Percentiles rank a stretch among this genome's conserved stretches.
Evolutionary conservation across 768 basidiomycete genomes (phyloP).

Genomic region (Leccinum barrowsii): DNA sequence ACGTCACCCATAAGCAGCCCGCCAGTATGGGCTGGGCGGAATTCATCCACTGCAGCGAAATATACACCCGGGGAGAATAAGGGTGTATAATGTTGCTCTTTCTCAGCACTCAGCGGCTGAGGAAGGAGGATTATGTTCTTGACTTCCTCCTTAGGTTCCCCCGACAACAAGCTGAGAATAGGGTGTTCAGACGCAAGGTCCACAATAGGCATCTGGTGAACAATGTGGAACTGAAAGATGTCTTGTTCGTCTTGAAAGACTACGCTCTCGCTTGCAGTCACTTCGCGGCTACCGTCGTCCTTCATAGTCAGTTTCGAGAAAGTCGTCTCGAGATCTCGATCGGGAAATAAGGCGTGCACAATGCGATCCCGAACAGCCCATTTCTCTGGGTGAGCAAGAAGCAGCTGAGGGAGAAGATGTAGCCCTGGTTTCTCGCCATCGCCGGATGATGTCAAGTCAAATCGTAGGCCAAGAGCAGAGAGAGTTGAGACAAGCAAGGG

Average conservation of each 20-base stretch:
- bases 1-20: slow-evolving; percentile 69
- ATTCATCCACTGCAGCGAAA: slow-evolving; percentile 47
- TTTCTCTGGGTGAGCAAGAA: slow-evolving; percentile 25
- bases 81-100: slow-evolving; percentile 48
- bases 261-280: slow-evolving; percentile 8
- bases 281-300: slow-evolving; percentile 40
- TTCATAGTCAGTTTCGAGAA: slow-evolving; percentile 49
- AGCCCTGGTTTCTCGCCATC: not conserved
- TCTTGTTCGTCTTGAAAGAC: slow-evolving; percentile 67
- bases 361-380: slow-evolving; percentile 18
- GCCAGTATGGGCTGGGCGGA: slow-evolving; percentile 20
- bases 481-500: slow-evolving; percentile 21
- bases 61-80: slow-evolving; percentile 66
- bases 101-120: slow-evolving; percentile 44
- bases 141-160: slow-evolving; percentile 36
- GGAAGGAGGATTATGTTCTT: slow-evolving; percentile 55
- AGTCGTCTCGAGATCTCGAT: slow-evolving; percentile 30
- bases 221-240: slow-evolving; percentile 57
- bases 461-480: slow-evolving; percentile 26
- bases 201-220: slow-evolving; percentile 30
- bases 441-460: not conserved
- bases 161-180: slow-evolving; percentile 19
- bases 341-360: slow-evolving; percentile 17
- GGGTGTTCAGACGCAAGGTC: slow-evolving; percentile 16
- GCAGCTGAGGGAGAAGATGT: slow-evolving; percentile 26